A percentile compares a stretch with the other conserved stretches of the same genome.
Conservation (phyloP, 2,329 filamentous ascomycete species). For the Arthrobotrys conoides region DNA sequence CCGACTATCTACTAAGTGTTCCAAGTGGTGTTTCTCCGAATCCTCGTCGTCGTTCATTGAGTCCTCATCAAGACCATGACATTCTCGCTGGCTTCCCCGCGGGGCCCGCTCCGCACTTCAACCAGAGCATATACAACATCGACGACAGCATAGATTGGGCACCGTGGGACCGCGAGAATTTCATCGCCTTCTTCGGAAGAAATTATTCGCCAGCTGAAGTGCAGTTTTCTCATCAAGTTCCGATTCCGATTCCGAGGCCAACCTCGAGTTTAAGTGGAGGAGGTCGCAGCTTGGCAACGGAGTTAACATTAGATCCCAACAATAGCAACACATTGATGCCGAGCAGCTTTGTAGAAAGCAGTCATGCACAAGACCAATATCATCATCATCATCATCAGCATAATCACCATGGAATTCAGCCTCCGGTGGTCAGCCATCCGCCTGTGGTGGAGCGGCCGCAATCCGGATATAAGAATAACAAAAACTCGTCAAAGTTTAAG, state of each 20-base stretch:
- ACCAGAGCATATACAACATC: constrained; percentile 54
- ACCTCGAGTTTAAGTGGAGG: constrained; percentile 55
- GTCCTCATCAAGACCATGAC: constrained; percentile 40
- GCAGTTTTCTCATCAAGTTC: constrained; percentile 30
- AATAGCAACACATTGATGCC: constrained; percentile 48
- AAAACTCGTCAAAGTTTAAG: constrained; percentile 47
- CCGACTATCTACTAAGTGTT: constrained; percentile 49
- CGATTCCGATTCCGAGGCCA: constrained; percentile 36
- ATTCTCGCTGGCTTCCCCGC: constrained; percentile 49
- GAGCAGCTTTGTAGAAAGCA: constrained; percentile 27
- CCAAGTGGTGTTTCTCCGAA: constrained; percentile 49
- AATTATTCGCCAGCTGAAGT: constrained; percentile 44
- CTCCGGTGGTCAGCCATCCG: constrained; percentile 22
- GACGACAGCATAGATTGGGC: constrained; percentile 53
- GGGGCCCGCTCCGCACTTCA: constrained; percentile 37
- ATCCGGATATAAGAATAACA: constrained; percentile 37
- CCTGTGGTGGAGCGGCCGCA: constrained; percentile 8
- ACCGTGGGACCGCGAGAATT: constrained; percentile 35
- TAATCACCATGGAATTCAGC: constrained; percentile 39
- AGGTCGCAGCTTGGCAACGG: constrained; percentile 54
- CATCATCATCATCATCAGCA: neutral
- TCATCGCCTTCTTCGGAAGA: constrained; percentile 51
- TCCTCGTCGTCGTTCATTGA: constrained; percentile 49
- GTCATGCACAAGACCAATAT: constrained; percentile 2
- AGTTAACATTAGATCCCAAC: constrained; percentile 46